These are phyloP conservation scores for Pelargonium myrrhifolium DNA, from an alignment of 441 rosid species.

Conservation along the genomic window DNA sequence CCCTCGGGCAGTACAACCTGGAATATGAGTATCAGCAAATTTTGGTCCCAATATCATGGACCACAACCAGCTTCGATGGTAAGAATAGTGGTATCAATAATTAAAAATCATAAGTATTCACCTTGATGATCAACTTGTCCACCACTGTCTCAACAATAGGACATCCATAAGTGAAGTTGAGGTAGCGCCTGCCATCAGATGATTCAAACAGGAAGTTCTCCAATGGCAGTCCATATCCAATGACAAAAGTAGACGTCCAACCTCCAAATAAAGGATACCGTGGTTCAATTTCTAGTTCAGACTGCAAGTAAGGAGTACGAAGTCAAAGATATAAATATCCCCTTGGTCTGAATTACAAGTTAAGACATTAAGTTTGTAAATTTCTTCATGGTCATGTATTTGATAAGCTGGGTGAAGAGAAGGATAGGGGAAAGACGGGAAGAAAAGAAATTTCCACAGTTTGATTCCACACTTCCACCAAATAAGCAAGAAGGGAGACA, in stretches of 20 bases:
- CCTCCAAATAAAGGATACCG: constrained; percentile 98
- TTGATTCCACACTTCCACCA: background rate
- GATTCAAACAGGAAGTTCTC: constrained; percentile 86
- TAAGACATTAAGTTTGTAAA: background rate
- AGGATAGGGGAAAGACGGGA: background rate
- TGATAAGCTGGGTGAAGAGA: background rate
- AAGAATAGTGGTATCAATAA: constrained; percentile 8
- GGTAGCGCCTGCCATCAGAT: constrained; percentile 79
- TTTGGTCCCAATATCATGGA: constrained; percentile 9
- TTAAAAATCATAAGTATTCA: constrained; percentile 29
- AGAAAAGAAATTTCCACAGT: background rate
- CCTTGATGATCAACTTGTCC: constrained; percentile 83
- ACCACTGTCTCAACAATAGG: constrained; percentile 80
- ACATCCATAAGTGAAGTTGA: constrained; percentile 93
- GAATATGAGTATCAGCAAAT: constrained; percentile 20
- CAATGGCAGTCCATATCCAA: constrained; percentile 86
- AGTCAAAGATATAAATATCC: background rate
- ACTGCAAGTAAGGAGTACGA: constrained; percentile 42
- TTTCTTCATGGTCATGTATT: background rate
- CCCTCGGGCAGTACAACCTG: constrained; percentile 97
- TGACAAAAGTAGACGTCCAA: constrained; percentile 87
- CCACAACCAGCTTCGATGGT: constrained; percentile 6
- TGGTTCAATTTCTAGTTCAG: constrained; percentile 94
- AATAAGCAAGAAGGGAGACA: background rate
- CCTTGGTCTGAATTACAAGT: background rate